A percentile compares a stretch with the other conserved stretches of the same genome.
These are phyloP conservation scores for Jackrogersella minutella DNA, from an alignment of 495 filamentous ascomycete genomes.

Conservation along the genomic window DNA sequence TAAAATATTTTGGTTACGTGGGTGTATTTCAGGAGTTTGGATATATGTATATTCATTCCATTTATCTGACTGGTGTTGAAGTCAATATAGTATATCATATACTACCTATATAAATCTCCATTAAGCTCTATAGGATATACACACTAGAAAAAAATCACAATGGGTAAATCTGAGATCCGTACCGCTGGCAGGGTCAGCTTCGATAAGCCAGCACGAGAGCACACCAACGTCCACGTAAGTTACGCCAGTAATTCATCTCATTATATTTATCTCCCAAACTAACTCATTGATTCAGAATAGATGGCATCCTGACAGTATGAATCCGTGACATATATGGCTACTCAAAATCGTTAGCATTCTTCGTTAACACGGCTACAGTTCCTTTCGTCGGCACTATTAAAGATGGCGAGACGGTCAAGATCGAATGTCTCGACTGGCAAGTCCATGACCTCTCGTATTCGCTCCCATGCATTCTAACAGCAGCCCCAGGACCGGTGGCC, in stretches of 20 bases:
- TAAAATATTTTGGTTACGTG: too few relatives aligned
- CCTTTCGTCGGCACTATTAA: conserved; percentile 78
- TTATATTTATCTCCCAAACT: neutral
- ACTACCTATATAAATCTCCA: neutral
- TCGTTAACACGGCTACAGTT: conserved; percentile 57
- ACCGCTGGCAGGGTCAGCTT: conserved; percentile 79
- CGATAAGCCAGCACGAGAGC: conserved; percentile 77
- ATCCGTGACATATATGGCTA: neutral
- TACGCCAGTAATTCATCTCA: too few relatives aligned
- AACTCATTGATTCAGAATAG: conserved; percentile 67
- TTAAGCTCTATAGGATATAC: neutral
- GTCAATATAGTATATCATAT: neutral
- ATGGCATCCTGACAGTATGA: conserved; percentile 90
- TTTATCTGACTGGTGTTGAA: neutral
- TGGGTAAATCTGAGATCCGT: conserved; percentile 71
- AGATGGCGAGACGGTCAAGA: conserved; percentile 90
- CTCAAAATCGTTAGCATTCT: neutral
- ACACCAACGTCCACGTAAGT: conserved; percentile 78
- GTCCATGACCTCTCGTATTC: neutral
- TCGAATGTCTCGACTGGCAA: conserved; percentile 90
- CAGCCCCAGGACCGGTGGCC: conserved; percentile 71
- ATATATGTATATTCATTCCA: neutral
- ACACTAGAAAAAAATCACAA: conserved; percentile 40
- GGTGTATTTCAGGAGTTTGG: neutral
- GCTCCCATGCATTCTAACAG: neutral